These are phyloP conservation scores for Citrullus amarus DNA, from an alignment of 306 rosid genomes.

Conservation along the genomic window DNA sequence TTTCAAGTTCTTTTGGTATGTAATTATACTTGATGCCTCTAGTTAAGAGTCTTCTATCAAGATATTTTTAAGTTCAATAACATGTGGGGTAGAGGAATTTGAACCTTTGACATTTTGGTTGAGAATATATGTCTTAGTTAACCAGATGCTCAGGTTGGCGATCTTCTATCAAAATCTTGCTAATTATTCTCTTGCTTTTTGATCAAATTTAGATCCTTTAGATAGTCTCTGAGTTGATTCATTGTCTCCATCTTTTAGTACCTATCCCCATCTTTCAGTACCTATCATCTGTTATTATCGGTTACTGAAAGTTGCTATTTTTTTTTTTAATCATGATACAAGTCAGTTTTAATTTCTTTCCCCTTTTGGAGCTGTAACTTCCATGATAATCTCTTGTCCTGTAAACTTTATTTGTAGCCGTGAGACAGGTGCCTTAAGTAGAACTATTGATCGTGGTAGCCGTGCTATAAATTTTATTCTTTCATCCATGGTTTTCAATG, in stretches of 20 bases:
- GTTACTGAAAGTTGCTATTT: not conserved
- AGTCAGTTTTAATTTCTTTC: not conserved
- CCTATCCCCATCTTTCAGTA: not conserved
- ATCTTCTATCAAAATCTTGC: not conserved
- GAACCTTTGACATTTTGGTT: too few species aligned
- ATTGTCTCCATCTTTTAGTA: not conserved
- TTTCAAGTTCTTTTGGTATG: not conserved
- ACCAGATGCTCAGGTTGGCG: not conserved
- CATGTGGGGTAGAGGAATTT: too few species aligned
- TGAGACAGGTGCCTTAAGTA: slow-evolving; percentile 87
- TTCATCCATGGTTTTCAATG: slow-evolving; percentile 91
- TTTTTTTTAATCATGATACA: not conserved
- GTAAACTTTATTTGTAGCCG: slow-evolving; percentile 43
- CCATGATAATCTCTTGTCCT: not conserved
- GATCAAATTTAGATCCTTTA: not conserved
- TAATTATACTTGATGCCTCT: not conserved
- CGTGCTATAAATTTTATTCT: slow-evolving; percentile 94
- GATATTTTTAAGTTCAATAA: not conserved
- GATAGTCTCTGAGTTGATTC: not conserved
- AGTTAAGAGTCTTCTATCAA: not conserved
- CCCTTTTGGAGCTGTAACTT: not conserved
- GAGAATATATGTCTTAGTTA: not conserved
- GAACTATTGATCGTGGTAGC: slow-evolving; percentile 98
- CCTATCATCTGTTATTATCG: not conserved
- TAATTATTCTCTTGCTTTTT: not conserved